Evolutionary conservation across 495 filamentous ascomycete genomes (phyloP), one percentile per base, ranked within the genome.

Genomic region (Lepraria neglecta): DNA sequence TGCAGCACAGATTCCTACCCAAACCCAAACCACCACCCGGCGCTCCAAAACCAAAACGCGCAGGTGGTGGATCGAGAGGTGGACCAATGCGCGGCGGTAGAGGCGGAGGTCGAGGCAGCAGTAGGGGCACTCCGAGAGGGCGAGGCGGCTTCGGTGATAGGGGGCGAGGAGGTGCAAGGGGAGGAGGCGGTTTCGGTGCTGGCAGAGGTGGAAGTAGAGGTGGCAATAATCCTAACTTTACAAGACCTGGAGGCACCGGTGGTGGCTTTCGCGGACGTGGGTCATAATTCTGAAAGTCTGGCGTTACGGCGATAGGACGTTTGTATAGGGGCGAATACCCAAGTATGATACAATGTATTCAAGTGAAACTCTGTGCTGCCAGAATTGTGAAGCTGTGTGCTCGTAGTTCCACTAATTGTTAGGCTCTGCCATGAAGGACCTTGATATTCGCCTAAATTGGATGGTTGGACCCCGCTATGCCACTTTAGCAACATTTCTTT

Each of bases 1-100:
- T 59, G 40, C 21, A 31, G 30, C 50, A 21, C 65, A 87, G 85
- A 68, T 98, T 98, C 81, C 79, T 98, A 42, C 94, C 94, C 53
- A 96, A 89, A 80, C 92, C 94, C 9, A 96, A 95, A 78, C 84
- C 89, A 47, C 84, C 85, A 45, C 86, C 88, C 58, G 81, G 79
- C 64, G 74, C 78, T 56, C 69, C 82, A 17, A 87, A 84, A 77
- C 73, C 80, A 65, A 82, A 82, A 72, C 74, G 81, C 67, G 75
- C 78, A 60, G 79, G 82, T 54, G 85, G 84, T 65, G 81, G 77
- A 63, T 71, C 74, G 27, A 73, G 81, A 61, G 79, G 81, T 59
- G 77, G 64, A 35, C 70, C 58, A 68, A 77, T 66, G 74, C 72
- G 75, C 60, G 71, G 76, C n/a, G 75, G 76, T 19, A 64, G 75